phyloP scores from a whole-genome alignment of 495 filamentous ascomycete species.

The Penicillium maclennaniae region DNA sequence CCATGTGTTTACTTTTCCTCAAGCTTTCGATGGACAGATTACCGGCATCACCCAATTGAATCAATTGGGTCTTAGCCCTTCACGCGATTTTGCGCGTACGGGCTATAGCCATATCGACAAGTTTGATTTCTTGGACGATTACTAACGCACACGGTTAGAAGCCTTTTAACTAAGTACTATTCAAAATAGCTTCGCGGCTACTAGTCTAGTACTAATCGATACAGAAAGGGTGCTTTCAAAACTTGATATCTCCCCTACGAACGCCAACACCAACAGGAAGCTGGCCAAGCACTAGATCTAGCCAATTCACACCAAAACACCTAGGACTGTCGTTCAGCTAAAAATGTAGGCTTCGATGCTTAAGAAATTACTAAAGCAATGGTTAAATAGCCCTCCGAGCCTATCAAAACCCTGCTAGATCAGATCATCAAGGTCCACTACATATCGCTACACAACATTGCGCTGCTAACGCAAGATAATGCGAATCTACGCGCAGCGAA shows the following conservation, averaged over 20 bases:
- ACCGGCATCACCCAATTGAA: too few relatives aligned
- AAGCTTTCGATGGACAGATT: too few relatives aligned
- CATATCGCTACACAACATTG: not conserved
- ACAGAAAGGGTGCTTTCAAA: constrained; percentile 9
- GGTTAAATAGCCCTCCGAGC: constrained; percentile 4
- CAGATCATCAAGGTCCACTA: constrained; percentile 6
- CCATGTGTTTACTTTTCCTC: too few relatives aligned
- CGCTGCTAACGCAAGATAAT: not conserved
- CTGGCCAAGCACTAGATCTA: constrained; percentile 8
- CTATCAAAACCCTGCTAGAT: constrained; percentile 4
- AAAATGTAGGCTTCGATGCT: constrained; percentile 7
- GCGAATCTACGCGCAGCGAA: constrained; percentile 7
- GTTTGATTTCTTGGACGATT: constrained; percentile 8
- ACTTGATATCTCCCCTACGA: constrained; percentile 12
- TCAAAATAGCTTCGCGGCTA: constrained; percentile 9
- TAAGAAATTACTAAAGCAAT: constrained; percentile 2
- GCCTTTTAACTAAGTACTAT: constrained; percentile 2
- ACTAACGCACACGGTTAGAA: not conserved
- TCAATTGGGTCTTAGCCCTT: too few relatives aligned
- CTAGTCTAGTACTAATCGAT: constrained; percentile 8
- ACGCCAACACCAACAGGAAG: constrained; percentile 9
- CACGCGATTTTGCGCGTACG: not conserved
- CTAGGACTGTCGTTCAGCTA: constrained; percentile 5
- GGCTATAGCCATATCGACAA: constrained; percentile 18
- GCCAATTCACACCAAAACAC: constrained; percentile 8